phyloP scores from a whole-genome alignment of 73 alveolate species.

The Tetrahymena borealis region DNA sequence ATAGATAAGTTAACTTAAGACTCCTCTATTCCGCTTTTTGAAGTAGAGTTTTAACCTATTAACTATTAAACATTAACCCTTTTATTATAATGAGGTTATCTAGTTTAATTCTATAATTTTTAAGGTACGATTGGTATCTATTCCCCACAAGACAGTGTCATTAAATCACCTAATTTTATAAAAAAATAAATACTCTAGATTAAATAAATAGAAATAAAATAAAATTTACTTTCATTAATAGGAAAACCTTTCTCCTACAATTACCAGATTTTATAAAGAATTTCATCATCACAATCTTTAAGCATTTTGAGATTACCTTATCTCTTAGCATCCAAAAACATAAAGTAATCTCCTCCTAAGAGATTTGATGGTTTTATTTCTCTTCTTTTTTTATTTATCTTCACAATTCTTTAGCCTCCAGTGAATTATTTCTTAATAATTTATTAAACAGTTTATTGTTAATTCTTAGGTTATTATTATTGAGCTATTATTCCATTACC shows the following conservation, averaged over 20 bases:
- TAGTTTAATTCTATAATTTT: neutral
- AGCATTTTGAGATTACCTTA: neutral
- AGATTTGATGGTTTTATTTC: neutral
- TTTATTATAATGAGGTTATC: neutral
- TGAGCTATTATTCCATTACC: neutral
- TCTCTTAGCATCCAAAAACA: neutral
- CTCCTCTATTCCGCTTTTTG: neutral
- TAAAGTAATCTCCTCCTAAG: neutral
- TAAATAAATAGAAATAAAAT: neutral
- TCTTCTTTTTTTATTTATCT: neutral
- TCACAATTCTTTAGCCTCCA: neutral
- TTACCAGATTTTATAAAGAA: neutral
- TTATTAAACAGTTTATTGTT: neutral
- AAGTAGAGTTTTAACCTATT: neutral
- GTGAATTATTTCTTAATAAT: neutral
- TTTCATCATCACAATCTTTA: neutral
- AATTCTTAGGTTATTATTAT: neutral
- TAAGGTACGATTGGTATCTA: neutral
- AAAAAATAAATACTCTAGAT: neutral
- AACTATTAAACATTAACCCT: neutral
- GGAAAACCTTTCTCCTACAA: neutral
- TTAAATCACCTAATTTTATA: neutral
- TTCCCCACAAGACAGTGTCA: neutral
- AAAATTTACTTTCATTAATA: neutral
- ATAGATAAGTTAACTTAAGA: neutral